Conservation (phyloP, 148 eudicot genomes). For the Nepenthes gracilis region DNA sequence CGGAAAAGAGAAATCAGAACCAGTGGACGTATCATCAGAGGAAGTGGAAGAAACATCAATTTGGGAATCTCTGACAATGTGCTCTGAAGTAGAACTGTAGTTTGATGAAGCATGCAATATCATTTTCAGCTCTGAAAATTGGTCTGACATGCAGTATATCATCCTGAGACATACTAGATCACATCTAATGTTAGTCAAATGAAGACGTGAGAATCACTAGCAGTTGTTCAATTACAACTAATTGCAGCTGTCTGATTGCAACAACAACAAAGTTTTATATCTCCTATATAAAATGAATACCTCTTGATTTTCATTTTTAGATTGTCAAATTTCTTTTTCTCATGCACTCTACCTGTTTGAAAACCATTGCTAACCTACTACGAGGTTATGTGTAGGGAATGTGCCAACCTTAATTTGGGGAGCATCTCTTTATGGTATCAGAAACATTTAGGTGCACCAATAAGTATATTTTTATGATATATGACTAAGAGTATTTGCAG, state of each 20-base stretch:
- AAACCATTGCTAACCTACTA: no score
- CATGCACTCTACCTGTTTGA: no score
- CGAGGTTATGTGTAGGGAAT: no score
- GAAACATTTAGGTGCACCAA: no score
- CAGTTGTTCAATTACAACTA: neutral
- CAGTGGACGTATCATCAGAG: constrained; percentile 68
- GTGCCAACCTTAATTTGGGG: no score
- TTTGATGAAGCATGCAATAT: constrained; percentile 58
- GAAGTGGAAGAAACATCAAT: constrained; percentile 54
- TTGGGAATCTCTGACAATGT: constrained; percentile 37
- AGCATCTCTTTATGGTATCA: no score
- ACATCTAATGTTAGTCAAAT: constrained; percentile 63
- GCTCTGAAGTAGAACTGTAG: constrained; percentile 51
- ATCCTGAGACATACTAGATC: constrained; percentile 98
- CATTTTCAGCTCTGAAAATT: constrained; percentile 93
- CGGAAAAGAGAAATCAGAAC: constrained; percentile 68
- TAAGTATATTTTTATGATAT: no score
- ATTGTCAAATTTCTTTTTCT: no score
- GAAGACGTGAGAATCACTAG: constrained; percentile 14
- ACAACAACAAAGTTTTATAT: neutral
- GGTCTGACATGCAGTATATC: constrained; percentile 85
- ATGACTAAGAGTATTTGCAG: no score
- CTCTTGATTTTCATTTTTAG: no score
- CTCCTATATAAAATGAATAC: no score
- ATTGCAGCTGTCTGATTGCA: neutral